A percentile compares a stretch with the other conserved stretches of the same genome.
phyloP scores from a whole-genome alignment of 352 stramenopile genomes.

The Phytophthora syringae region DNA sequence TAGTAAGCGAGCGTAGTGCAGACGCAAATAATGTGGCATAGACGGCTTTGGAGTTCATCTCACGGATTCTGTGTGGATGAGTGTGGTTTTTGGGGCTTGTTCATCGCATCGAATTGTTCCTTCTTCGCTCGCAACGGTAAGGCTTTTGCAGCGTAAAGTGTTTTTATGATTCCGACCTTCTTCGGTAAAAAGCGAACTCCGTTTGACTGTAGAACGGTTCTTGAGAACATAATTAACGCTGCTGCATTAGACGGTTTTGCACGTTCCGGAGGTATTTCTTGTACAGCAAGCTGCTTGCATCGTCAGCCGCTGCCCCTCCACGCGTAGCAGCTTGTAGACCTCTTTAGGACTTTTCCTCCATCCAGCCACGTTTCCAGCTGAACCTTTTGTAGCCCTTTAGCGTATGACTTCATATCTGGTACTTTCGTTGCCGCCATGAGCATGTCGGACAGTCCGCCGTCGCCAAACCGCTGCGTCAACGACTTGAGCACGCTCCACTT shows the following conservation, averaged over 20 bases:
- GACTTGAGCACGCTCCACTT: background rate
- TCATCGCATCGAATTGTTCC: too few species aligned
- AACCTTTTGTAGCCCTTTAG: background rate
- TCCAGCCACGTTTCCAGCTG: slow-evolving; percentile 1
- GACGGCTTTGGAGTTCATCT: background rate
- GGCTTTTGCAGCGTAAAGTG: too few species aligned
- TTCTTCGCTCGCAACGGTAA: too few species aligned
- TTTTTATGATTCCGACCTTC: too few species aligned
- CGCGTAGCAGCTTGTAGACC: slow-evolving; percentile 1
- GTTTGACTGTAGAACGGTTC: too few species aligned
- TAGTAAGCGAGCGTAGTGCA: slow-evolving; percentile 1
- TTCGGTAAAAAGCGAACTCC: too few species aligned
- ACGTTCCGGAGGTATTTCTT: too few species aligned
- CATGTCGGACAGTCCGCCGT: background rate
- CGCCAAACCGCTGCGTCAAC: background rate
- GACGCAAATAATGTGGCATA: background rate
- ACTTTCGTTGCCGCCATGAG: slow-evolving; percentile 1
- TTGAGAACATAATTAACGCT: too few species aligned
- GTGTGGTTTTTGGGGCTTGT: too few species aligned
- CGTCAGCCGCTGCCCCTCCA: background rate
- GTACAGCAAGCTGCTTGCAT: slow-evolving; percentile 5
- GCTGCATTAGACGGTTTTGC: too few species aligned
- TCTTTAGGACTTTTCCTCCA: background rate
- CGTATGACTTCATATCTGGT: background rate
- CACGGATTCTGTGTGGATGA: background rate